Conservation (phyloP, 2,329 filamentous ascomycete species). For the Colletotrichum cereale region DNA sequence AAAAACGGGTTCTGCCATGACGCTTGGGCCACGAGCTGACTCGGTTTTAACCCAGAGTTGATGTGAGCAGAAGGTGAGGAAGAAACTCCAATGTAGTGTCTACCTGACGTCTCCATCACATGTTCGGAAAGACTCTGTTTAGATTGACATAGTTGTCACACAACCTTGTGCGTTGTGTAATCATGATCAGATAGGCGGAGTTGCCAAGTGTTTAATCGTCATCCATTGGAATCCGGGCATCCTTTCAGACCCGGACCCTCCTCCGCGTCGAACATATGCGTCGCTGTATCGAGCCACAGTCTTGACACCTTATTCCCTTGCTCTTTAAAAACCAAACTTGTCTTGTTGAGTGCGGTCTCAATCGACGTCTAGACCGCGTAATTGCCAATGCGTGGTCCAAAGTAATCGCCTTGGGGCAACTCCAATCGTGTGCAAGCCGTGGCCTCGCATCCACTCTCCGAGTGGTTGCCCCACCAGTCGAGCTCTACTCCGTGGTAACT, state of each 20-base stretch:
- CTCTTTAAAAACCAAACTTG: not conserved
- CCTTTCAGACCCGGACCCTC: not conserved
- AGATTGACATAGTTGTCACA: not conserved
- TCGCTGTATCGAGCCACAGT: not conserved
- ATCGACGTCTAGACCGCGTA: not conserved
- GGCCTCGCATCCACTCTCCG: slow-evolving; percentile 31
- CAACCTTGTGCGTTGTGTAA: not conserved
- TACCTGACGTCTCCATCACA: not conserved
- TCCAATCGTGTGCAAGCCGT: slow-evolving; percentile 22
- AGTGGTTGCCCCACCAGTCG: slow-evolving; percentile 48
- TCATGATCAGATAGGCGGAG: not conserved
- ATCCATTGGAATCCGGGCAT: not conserved
- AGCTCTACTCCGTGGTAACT: slow-evolving; percentile 44
- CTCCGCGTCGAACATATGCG: not conserved
- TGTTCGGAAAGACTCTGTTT: not conserved
- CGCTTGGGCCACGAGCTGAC: not conserved
- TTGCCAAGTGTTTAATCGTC: not conserved
- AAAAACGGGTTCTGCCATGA: not conserved
- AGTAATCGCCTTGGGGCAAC: slow-evolving; percentile 27
- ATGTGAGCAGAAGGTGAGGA: not conserved
- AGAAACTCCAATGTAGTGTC: not conserved
- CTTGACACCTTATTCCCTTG: too few species aligned
- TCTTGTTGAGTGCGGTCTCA: too few species aligned
- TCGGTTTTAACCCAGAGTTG: not conserved
- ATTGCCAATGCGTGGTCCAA: slow-evolving; percentile 21